Percentiles rank a stretch among this genome's conserved stretches.
These are phyloP conservation scores for Acaromyces ingoldii DNA, from an alignment of 1,284 basidiomycete species.

Conservation along the genomic window DNA sequence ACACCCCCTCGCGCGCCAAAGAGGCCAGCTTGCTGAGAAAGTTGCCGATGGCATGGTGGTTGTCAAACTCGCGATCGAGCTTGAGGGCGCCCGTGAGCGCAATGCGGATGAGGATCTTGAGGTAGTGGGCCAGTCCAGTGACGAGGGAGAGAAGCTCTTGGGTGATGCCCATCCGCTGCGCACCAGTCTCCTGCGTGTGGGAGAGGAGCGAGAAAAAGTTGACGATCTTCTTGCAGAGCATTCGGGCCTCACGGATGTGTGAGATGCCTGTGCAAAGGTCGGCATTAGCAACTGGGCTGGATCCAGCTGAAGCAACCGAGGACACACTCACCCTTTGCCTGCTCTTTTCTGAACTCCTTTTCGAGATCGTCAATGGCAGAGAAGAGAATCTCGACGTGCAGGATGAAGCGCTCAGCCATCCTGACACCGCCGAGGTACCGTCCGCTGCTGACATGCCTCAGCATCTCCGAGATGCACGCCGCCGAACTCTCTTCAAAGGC, in stretches of 20 bases:
- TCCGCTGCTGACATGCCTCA: conserved; percentile 86
- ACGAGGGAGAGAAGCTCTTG: conserved; percentile 96
- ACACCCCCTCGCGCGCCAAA: conserved; percentile 62
- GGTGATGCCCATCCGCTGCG: conserved; percentile 87
- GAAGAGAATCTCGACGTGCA: conserved; percentile 97
- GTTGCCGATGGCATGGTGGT: conserved; percentile 74
- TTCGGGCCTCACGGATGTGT: conserved; percentile 93
- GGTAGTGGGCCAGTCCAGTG: conserved; percentile 94
- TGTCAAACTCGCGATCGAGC: conserved; percentile 81
- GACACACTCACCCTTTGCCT: conserved; percentile 61
- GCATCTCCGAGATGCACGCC: conserved; percentile 99
- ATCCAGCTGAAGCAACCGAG: too few species aligned
- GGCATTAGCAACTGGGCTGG: too few species aligned
- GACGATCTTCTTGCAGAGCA: conserved; percentile 97
- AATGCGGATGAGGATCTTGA: conserved; percentile 98
- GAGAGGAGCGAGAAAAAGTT: conserved; percentile 95
- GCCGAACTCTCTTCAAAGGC: conserved; percentile 98
- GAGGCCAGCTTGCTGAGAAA: conserved; percentile 90
- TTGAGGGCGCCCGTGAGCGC: conserved; percentile 92
- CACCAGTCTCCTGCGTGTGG: conserved; percentile 88
- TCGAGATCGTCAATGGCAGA: conserved; percentile 95
- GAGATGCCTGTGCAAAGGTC: too few species aligned
- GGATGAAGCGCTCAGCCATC: conserved; percentile 96
- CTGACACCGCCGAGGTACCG: conserved; percentile 93
- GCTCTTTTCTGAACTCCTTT: conserved; percentile 74